These are phyloP conservation scores for Xanthoconium separans DNA, from an alignment of 1,284 basidiomycete genomes.

Conservation along the genomic window DNA sequence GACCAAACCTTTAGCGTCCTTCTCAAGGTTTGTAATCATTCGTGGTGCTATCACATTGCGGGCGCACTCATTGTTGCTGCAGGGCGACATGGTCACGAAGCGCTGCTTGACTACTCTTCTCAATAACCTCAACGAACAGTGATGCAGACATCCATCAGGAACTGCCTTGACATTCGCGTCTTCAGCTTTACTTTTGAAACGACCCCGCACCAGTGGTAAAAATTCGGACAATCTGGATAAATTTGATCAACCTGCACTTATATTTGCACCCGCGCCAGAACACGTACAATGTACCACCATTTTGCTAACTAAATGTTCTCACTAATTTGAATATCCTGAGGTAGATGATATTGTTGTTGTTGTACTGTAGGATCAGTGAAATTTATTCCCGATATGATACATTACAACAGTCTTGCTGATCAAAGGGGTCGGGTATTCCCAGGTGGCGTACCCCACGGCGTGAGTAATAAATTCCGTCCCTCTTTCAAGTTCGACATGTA, in stretches of 20 bases:
- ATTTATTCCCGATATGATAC: no score
- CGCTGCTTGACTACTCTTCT: conserved; percentile 94
- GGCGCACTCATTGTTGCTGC: conserved; percentile 8
- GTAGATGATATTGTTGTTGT: conserved; percentile 37
- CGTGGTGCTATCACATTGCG: neutral
- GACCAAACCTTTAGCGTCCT: conserved; percentile 93
- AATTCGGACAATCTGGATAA: conserved; percentile 36
- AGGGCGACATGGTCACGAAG: conserved; percentile 96
- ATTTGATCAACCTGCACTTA: conserved; percentile 27
- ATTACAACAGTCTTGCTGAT: no score
- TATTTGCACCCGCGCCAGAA: conserved; percentile 29
- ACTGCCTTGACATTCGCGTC: conserved; percentile 1
- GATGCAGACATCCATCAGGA: conserved; percentile 4
- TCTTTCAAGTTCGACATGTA: conserved; percentile 2
- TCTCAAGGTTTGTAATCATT: conserved; percentile 64
- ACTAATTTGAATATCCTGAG: conserved; percentile 33
- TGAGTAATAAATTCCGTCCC: neutral
- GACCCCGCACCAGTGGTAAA: conserved; percentile 18
- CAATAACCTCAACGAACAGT: conserved; percentile 81
- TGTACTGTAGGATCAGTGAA: conserved; percentile 29
- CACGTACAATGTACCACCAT: conserved; percentile 32
- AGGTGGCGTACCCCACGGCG: no score
- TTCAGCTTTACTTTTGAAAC: conserved; percentile 15
- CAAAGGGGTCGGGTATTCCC: no score
- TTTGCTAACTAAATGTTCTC: conserved; percentile 32